A percentile compares a stretch with the other conserved stretches of the same genome.
phyloP scores from a whole-genome alignment of 2,329 filamentous ascomycete genomes.

The Aspergillus sp. region DNA sequence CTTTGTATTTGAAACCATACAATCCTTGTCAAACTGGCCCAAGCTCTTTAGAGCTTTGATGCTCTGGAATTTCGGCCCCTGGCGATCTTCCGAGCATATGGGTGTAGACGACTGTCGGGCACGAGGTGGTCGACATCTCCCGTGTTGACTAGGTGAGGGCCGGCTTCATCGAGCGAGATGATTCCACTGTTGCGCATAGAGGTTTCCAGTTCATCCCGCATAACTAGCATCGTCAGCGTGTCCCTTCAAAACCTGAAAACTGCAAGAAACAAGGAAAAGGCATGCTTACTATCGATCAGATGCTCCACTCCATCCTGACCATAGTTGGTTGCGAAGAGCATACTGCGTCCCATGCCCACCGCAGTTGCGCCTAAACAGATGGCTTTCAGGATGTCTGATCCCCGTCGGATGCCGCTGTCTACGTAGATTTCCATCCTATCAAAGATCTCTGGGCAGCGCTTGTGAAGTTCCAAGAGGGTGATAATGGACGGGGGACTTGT shows the following conservation, averaged over 20 bases:
- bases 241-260: neutral
- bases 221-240: slow-evolving; percentile 28
- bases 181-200: slow-evolving; percentile 51
- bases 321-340: slow-evolving; percentile 54
- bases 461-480: slow-evolving; percentile 54
- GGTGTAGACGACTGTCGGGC: slow-evolving; percentile 40
- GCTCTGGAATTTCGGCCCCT: slow-evolving; percentile 24
- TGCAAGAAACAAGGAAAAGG: neutral
- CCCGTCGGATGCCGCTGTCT: slow-evolving; percentile 55
- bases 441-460: slow-evolving; percentile 51
- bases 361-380: slow-evolving; percentile 55
- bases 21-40: neutral
- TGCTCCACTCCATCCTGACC: slow-evolving; percentile 57
- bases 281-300: slow-evolving; percentile 54
- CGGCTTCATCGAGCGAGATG: slow-evolving; percentile 44
- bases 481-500: slow-evolving; percentile 52
- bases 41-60: slow-evolving; percentile 29
- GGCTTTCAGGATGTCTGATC: slow-evolving; percentile 57
- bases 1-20: neutral
- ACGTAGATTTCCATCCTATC: slow-evolving; percentile 53
- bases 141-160: slow-evolving; percentile 47
- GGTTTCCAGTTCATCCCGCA: slow-evolving; percentile 50
- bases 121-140: slow-evolving; percentile 53
- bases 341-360: slow-evolving; percentile 55
- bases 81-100: slow-evolving; percentile 41